Conservation (phyloP, 805 yeast species). For the Torulaspora quercuum region DNA sequence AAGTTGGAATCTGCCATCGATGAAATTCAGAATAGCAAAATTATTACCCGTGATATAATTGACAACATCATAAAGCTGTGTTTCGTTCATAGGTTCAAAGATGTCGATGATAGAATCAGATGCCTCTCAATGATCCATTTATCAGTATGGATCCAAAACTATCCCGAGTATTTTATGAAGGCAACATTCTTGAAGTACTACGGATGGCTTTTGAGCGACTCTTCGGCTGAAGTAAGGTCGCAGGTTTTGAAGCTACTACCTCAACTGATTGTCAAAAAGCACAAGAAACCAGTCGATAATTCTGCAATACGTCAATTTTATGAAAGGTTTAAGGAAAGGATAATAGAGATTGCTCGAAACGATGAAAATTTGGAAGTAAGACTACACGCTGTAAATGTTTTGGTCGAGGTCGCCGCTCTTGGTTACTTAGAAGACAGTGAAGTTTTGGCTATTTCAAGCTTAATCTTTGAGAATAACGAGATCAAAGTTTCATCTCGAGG, state of each 20-base stretch:
- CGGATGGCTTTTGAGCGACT: slow-evolving; percentile 84
- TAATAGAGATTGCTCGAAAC: slow-evolving; percentile 57
- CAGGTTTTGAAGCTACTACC: slow-evolving; percentile 59
- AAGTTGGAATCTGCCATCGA: slow-evolving; percentile 45
- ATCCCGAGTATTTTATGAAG: slow-evolving; percentile 69
- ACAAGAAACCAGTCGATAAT: slow-evolving; percentile 41
- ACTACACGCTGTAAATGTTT: slow-evolving; percentile 46
- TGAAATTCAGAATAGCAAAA: slow-evolving; percentile 46
- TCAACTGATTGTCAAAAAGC: slow-evolving; percentile 43
- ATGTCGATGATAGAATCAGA: slow-evolving; percentile 68
- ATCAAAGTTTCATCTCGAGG: slow-evolving; percentile 33
- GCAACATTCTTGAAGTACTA: slow-evolving; percentile 68
- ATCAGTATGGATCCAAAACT: slow-evolving; percentile 66
- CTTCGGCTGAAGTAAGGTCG: slow-evolving; percentile 53
- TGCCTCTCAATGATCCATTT: slow-evolving; percentile 61
- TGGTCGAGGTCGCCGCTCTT: slow-evolving; percentile 52
- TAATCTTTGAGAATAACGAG: slow-evolving; percentile 41
- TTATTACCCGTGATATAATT: slow-evolving; percentile 52
- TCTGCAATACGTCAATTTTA: slow-evolving; percentile 75
- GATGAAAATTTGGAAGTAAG: slow-evolving; percentile 59
- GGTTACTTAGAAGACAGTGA: slow-evolving; percentile 67
- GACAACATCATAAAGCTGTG: slow-evolving; percentile 64
- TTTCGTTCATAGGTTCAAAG: slow-evolving; percentile 76
- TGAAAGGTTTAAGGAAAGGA: slow-evolving; percentile 62
- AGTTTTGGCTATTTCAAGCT: slow-evolving; percentile 41